Evolutionary conservation across 495 filamentous ascomycete genomes (phyloP).

Genomic region (Penicillium diatomitis): DNA sequence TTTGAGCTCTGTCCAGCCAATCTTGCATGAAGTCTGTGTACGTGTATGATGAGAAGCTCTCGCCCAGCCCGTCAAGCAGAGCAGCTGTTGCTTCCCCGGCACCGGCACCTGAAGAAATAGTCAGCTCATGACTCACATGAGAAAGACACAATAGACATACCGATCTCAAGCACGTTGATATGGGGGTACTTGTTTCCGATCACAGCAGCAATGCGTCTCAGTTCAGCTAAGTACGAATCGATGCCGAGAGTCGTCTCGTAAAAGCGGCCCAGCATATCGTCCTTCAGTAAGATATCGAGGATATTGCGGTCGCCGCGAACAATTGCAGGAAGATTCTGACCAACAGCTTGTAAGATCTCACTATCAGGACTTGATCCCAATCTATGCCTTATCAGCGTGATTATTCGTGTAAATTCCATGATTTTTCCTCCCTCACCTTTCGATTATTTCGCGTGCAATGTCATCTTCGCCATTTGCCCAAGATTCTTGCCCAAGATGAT

Average conservation of each 20-base stretch:
- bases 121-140: neutral
- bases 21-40: slow-evolving; percentile 42
- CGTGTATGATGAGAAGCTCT: slow-evolving; percentile 29
- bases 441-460: slow-evolving; percentile 22
- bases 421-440: slow-evolving; percentile 2
- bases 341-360: slow-evolving; percentile 18
- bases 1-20: slow-evolving; percentile 27
- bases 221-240: slow-evolving; percentile 7
- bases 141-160: slow-evolving; percentile 2
- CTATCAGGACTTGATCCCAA: slow-evolving; percentile 14
- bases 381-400: slow-evolving; percentile 4
- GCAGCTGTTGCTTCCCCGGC: slow-evolving; percentile 36
- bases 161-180: slow-evolving; percentile 29
- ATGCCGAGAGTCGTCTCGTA: slow-evolving; percentile 20
- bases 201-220: slow-evolving; percentile 17
- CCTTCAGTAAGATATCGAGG: slow-evolving; percentile 32
- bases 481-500: slow-evolving; percentile 12
- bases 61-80: slow-evolving; percentile 13
- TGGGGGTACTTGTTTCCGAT: slow-evolving; percentile 26
- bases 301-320: slow-evolving; percentile 30
- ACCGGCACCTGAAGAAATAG: slow-evolving; percentile 12
- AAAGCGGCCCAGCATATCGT: slow-evolving; percentile 30
- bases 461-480: slow-evolving; percentile 26
- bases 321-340: slow-evolving; percentile 26
- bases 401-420: no score